These are phyloP conservation scores for Thielaviopsis punctulata DNA, from an alignment of 2,329 filamentous ascomycete genomes.

Conservation along the genomic window DNA sequence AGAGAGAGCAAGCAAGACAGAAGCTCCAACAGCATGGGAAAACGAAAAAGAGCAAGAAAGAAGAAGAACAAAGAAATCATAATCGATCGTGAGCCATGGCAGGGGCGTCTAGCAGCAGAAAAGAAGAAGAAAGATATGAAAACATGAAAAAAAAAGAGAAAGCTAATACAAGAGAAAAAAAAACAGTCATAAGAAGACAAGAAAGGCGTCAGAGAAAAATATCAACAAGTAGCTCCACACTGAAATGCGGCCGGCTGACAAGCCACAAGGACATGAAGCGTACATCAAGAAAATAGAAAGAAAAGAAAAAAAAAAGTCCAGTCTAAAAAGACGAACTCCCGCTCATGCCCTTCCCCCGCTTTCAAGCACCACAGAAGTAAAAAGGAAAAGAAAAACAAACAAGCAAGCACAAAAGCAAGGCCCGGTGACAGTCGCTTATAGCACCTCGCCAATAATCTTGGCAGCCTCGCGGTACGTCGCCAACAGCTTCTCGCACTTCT, in stretches of 20 bases:
- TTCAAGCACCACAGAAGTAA: too few species aligned
- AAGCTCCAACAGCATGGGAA: not conserved
- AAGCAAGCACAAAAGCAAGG: not conserved
- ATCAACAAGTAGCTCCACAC: not conserved
- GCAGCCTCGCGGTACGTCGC: constrained; percentile 93
- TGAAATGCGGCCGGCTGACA: not conserved
- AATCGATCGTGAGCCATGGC: constrained; percentile 9
- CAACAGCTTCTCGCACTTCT: constrained; percentile 94
- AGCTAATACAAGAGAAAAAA: not conserved
- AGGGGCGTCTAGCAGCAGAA: constrained; percentile 5
- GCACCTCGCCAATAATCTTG: constrained; percentile 93
- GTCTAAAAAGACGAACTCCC: not conserved
- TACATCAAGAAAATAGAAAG: constrained; percentile 1
- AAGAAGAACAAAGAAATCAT: constrained; percentile 5
- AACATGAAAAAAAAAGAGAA: not conserved
- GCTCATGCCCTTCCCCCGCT: not conserved
- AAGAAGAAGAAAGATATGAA: constrained; percentile 1
- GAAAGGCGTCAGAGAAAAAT: not conserved
- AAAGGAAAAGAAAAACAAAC: too few species aligned
- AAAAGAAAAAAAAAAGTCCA: not conserved
- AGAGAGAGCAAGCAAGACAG: not conserved
- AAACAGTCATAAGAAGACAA: not conserved
- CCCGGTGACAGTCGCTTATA: constrained; percentile 32
- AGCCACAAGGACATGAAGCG: not conserved
- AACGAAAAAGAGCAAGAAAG: not conserved